These are phyloP conservation scores for Stagonosporopsis rhizophila DNA, from an alignment of 2,329 filamentous ascomycete genomes.

Conservation along the genomic window DNA sequence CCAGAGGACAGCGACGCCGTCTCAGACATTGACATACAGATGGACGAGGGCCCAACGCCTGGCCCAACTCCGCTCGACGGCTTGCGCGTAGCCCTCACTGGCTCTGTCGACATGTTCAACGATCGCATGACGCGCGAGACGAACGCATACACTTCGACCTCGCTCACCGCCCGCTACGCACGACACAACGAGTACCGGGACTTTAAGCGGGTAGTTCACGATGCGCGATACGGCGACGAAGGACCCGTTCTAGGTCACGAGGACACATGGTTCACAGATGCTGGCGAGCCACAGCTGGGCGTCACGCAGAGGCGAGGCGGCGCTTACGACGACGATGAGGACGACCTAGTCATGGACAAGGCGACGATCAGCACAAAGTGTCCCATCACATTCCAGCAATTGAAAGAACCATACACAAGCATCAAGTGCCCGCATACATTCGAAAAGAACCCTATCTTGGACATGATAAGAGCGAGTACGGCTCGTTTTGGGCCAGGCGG, in stretches of 20 bases:
- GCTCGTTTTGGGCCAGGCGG: slow-evolving; percentile 28
- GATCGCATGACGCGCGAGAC: slow-evolving; percentile 51
- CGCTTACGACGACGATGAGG: slow-evolving; percentile 63
- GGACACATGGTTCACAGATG: slow-evolving; percentile 68
- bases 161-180: slow-evolving; percentile 58
- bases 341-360: slow-evolving; percentile 72
- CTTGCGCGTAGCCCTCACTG: slow-evolving; percentile 41
- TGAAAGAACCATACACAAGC: slow-evolving; percentile 72
- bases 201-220: slow-evolving; percentile 69
- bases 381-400: slow-evolving; percentile 69
- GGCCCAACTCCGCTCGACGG: slow-evolving; percentile 47
- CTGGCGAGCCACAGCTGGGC: slow-evolving; percentile 53
- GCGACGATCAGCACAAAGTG: slow-evolving; percentile 72
- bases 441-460: slow-evolving; percentile 68
- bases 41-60: slow-evolving; percentile 49
- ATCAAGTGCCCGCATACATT: slow-evolving; percentile 75
- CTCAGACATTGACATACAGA: slow-evolving; percentile 46
- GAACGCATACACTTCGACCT: slow-evolving; percentile 52
- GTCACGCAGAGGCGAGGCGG: slow-evolving; percentile 47
- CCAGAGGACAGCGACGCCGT: slow-evolving; percentile 31
- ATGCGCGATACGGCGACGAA: slow-evolving; percentile 63
- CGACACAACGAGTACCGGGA: slow-evolving; percentile 66
- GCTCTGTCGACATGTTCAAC: slow-evolving; percentile 48
- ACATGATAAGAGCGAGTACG: slow-evolving; percentile 54
- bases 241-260: slow-evolving; percentile 62